Conservation (phyloP, 2,329 filamentous ascomycete species). For the Truncatella angustata region DNA sequence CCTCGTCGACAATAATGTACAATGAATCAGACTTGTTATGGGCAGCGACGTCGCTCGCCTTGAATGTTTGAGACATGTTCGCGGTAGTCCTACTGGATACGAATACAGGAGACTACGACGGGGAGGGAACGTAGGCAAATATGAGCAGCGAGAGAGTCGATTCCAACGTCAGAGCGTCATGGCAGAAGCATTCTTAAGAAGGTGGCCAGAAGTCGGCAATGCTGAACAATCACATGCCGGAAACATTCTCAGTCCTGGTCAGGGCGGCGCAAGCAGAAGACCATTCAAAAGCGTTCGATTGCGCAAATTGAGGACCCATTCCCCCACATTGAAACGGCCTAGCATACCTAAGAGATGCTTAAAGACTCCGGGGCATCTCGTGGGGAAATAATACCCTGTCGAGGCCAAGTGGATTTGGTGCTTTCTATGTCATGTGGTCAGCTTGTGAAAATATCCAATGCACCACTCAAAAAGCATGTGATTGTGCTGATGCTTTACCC, state of each 20-base stretch:
- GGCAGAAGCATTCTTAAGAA: slow-evolving; percentile 6
- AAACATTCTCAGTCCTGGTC: background rate
- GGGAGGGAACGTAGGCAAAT: no score
- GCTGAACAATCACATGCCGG: slow-evolving; percentile 8
- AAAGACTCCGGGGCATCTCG: slow-evolving; percentile 4
- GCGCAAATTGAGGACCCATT: background rate
- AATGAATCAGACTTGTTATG: slow-evolving; percentile 86
- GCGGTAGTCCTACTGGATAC: background rate
- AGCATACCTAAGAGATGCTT: background rate
- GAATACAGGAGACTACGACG: no score
- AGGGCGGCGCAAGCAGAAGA: background rate
- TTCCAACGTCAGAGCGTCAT: background rate
- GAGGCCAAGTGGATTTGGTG: background rate
- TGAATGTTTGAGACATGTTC: slow-evolving; percentile 86
- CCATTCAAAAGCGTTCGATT: slow-evolving; percentile 7
- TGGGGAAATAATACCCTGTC: background rate
- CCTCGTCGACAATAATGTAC: slow-evolving; percentile 89
- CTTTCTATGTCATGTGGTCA: slow-evolving; percentile 7
- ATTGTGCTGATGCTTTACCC: background rate
- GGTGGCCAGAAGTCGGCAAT: background rate
- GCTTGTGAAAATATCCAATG: background rate
- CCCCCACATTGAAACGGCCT: background rate
- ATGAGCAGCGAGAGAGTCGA: no score
- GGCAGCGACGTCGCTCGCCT: slow-evolving; percentile 78
- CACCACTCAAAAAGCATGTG: slow-evolving; percentile 5